These are phyloP conservation scores for Chlamydomonas applanata DNA, from an alignment of 139 green algal genomes.

Conservation along the genomic window DNA sequence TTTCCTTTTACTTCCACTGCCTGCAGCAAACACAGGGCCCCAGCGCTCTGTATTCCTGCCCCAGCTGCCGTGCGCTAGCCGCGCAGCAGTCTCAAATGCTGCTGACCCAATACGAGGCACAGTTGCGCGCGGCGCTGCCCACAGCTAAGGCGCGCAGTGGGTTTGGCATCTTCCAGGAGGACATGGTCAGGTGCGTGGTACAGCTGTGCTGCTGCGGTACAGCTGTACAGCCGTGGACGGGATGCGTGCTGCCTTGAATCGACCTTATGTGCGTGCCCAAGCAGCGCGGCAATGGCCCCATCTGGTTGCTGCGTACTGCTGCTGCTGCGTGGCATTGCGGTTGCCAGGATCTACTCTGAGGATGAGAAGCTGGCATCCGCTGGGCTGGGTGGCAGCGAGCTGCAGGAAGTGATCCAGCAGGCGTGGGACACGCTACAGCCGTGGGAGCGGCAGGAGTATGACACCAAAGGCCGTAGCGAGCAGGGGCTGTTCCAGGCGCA, in stretches of 20 bases:
- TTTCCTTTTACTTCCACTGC: neutral
- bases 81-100: neutral
- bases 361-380: neutral
- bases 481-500: neutral
- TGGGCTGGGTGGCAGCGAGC: neutral
- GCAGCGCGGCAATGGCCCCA: neutral
- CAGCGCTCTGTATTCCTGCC: neutral
- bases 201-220: too few relatives aligned
- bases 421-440: constrained; percentile 4
- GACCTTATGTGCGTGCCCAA: neutral
- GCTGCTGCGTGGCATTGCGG: too few relatives aligned
- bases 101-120: neutral
- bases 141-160: neutral
- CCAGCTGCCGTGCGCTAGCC: neutral
- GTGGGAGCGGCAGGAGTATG: constrained; percentile 1
- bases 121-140: neutral
- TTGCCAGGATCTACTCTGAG: neutral
- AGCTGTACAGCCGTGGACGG: too few relatives aligned
- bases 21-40: neutral
- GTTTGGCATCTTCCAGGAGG: constrained; percentile 4
- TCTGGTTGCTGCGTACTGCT: too few relatives aligned
- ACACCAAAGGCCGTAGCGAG: neutral
- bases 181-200: neutral
- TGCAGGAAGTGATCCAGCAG: neutral
- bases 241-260: too few relatives aligned